phyloP scores from a whole-genome alignment of 208 protist species.

The Lotmaria passim region DNA sequence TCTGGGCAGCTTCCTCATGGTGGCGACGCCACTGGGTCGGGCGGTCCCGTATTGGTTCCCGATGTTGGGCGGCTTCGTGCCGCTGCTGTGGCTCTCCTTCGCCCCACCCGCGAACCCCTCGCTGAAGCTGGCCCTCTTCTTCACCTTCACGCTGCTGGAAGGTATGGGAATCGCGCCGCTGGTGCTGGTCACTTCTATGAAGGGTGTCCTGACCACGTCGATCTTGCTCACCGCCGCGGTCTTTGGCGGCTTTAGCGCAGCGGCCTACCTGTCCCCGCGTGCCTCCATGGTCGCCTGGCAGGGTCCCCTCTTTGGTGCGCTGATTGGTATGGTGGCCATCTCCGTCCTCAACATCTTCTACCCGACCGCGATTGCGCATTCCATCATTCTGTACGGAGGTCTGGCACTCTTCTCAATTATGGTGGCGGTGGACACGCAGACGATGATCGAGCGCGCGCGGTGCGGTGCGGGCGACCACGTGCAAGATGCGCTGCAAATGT shows the following conservation, averaged over 20 bases:
- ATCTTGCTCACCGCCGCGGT: slow-evolving; percentile 82
- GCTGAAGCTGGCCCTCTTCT: slow-evolving; percentile 81
- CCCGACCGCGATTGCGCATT: slow-evolving; percentile 82
- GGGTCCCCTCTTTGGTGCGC: slow-evolving; percentile 81
- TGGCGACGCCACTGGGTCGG: slow-evolving; percentile 75
- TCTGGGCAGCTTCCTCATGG: slow-evolving; percentile 81
- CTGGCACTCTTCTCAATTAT: slow-evolving; percentile 88
- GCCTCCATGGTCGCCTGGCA: slow-evolving; percentile 85
- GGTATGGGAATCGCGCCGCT: slow-evolving; percentile 87
- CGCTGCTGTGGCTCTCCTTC: slow-evolving; percentile 86
- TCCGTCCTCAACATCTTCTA: slow-evolving; percentile 88
- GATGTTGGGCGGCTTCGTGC: slow-evolving; percentile 84
- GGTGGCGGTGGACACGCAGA: slow-evolving; percentile 84
- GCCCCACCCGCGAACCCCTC: slow-evolving; percentile 72
- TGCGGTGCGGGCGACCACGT: slow-evolving; percentile 86
- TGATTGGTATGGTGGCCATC: slow-evolving; percentile 87
- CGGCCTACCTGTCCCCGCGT: slow-evolving; percentile 79
- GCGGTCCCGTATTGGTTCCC: slow-evolving; percentile 83
- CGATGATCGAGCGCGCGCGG: slow-evolving; percentile 89
- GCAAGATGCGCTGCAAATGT: slow-evolving; percentile 83
- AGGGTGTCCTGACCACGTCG: slow-evolving; percentile 82
- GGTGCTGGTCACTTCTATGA: slow-evolving; percentile 70
- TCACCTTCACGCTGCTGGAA: slow-evolving; percentile 79
- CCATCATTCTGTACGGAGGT: slow-evolving; percentile 88
- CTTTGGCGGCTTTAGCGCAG: slow-evolving; percentile 88